Evolutionary conservation across 2,329 filamentous ascomycete species (phyloP), one percentile per base, ranked within the genome.

Genomic region (Aspergillus texensis): DNA sequence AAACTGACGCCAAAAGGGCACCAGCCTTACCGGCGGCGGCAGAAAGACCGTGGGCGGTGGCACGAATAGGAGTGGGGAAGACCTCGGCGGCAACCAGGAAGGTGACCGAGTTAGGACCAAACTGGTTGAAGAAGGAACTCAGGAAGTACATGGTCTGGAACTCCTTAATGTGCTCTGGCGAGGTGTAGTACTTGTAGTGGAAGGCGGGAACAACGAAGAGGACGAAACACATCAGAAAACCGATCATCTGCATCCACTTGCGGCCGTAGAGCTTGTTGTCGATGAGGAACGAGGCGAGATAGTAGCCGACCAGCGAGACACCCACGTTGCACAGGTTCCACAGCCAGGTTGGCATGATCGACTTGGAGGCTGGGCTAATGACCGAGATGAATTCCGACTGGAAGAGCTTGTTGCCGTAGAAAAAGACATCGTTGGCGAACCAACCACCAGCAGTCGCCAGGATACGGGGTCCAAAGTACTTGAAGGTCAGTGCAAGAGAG

Each of bases 101-200:
- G 66, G 94, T 97, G 73, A 97, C 93, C 54, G 89, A 90, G 86
- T 98, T 98, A 79, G 94, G 94, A 14, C 94, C 94, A 74, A 98
- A 98, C 78, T 98, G 94, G 86, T 97, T 97, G 89, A 98, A 98
- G 85, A 98, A 98, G 28, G 92, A 96, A 9, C 93, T 96, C 71
- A 98, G 79, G 82, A 97, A 97, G 86, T 97, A 97, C 93, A 98
- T 97, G 75, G 94, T 89, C 83, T 97, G 94, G 89, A 98, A 98
- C n/a, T 85, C 83, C 74, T 92, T 89, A 77, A 97, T 90, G 72
- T 92, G 88, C 6, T 83, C 83, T 1, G 85, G 81, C 57, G 83
- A 84, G 24, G 87, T 93, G 83, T 93, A 97, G 86, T 95, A 93
- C 0, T 91, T 77, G 82, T 89, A 97, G 75, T 92, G 84, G 86